Percentiles rank a stretch among this genome's conserved stretches.
These are phyloP conservation scores for Ilex asprella DNA, from an alignment of 257 asterid genomes.

Conservation along the genomic window DNA sequence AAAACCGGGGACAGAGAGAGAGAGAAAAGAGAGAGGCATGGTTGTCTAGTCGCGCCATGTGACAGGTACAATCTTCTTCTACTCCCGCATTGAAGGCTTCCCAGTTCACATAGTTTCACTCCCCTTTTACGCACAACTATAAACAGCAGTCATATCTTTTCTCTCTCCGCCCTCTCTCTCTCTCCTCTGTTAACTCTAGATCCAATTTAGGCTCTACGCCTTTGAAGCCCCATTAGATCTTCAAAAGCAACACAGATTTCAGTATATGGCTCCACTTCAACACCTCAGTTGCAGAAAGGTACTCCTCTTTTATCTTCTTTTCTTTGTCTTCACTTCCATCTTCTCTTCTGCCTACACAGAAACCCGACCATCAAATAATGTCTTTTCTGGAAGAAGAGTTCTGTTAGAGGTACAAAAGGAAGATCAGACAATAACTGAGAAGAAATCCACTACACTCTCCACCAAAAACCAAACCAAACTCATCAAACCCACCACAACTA, in stretches of 20 bases:
- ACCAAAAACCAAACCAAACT: constrained; percentile 35
- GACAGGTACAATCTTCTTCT: too few species aligned
- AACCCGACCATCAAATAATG: not conserved
- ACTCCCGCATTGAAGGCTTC: too few species aligned
- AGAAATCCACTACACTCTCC: not conserved
- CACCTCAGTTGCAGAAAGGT: not conserved
- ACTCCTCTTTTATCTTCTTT: not conserved
- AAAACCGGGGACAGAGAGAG: too few species aligned
- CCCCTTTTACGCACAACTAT: too few species aligned
- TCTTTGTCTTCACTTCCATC: not conserved
- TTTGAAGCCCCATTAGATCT: too few species aligned
- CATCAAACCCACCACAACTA: not conserved
- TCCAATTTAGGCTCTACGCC: too few species aligned
- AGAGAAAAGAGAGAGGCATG: too few species aligned
- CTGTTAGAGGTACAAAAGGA: not conserved
- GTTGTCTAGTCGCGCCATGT: too few species aligned
- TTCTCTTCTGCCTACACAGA: not conserved
- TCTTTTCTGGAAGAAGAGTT: not conserved
- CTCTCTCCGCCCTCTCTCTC: too few species aligned
- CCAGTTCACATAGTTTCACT: too few species aligned
- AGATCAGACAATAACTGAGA: not conserved
- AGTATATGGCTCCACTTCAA: not conserved
- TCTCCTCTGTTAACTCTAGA: too few species aligned
- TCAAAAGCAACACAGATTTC: not conserved
- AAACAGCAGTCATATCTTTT: too few species aligned